A percentile compares a stretch with the other conserved stretches of the same genome.
These are phyloP conservation scores for Yamadazyma nakazawae DNA, from an alignment of 805 yeast genomes.

Conservation along the genomic window DNA sequence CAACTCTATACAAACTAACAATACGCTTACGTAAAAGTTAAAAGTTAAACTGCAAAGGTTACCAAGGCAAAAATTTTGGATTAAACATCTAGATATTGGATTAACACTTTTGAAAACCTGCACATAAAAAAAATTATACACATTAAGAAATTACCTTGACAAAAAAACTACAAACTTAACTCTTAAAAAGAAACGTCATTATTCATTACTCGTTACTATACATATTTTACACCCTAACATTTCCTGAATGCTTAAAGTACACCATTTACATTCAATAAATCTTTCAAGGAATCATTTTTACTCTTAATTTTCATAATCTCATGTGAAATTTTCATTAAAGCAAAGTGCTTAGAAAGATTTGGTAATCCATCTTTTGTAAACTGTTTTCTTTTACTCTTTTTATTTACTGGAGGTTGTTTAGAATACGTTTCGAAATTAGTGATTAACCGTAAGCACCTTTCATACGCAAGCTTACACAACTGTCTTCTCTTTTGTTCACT, in stretches of 20 bases:
- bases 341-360: conserved; percentile 42
- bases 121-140: too few relatives aligned
- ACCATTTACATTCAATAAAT: conserved; percentile 16
- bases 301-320: conserved; percentile 34
- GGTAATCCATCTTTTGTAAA: conserved; percentile 44
- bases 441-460: conserved; percentile 38
- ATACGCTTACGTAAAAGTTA: too few relatives aligned
- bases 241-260: background rate
- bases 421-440: conserved; percentile 39
- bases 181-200: conserved; percentile 1
- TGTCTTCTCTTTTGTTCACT: conserved; percentile 44
- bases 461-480: conserved; percentile 43
- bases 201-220: conserved; percentile 9
- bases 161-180: background rate
- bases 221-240: background rate
- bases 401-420: conserved; percentile 26
- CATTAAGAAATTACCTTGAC: too few relatives aligned
- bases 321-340: conserved; percentile 36
- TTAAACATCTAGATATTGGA: too few relatives aligned
- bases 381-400: conserved; percentile 36
- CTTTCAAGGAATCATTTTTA: conserved; percentile 32
- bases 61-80: too few relatives aligned
- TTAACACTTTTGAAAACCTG: too few relatives aligned
- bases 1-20: too few relatives aligned
- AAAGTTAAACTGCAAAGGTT: too few relatives aligned